These are phyloP conservation scores for Parachlorella kessleri DNA, from an alignment of 139 green algal genomes.

Conservation along the genomic window DNA sequence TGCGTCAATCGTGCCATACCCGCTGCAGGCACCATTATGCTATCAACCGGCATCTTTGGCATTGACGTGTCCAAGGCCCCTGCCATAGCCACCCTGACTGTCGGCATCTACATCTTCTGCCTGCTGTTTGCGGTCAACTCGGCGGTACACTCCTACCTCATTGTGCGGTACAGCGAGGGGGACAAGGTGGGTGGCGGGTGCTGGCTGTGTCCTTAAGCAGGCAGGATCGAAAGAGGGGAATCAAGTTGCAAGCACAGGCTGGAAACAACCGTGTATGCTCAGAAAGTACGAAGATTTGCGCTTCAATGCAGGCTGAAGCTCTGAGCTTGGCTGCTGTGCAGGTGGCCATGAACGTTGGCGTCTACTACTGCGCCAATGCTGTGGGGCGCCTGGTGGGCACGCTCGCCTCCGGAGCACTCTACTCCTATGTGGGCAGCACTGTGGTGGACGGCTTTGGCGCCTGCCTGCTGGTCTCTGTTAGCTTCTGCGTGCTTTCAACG, in stretches of 20 bases:
- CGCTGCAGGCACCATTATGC: neutral
- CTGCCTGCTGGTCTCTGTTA: constrained; percentile 75
- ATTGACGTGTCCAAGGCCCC: neutral
- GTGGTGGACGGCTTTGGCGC: constrained; percentile 69
- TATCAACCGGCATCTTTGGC: constrained; percentile 45
- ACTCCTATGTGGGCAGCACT: constrained; percentile 65
- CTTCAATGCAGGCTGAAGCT: no score
- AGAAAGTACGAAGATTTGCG: no score
- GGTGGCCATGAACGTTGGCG: constrained; percentile 83
- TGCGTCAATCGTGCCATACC: no score
- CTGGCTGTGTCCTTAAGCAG: no score
- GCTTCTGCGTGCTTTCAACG: constrained; percentile 52
- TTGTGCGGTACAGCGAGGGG: constrained; percentile 75
- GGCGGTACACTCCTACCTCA: constrained; percentile 82
- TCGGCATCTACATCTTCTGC: constrained; percentile 70
- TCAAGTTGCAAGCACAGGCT: no score
- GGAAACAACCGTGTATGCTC: no score
- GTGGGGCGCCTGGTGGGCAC: constrained; percentile 79
- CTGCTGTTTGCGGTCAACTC: constrained; percentile 89
- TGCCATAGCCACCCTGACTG: constrained; percentile 33
- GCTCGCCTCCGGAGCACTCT: constrained; percentile 76
- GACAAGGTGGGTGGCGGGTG: constrained; percentile 53
- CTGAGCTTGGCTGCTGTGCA: neutral
- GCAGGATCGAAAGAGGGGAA: no score
- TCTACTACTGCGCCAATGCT: constrained; percentile 90